Evolutionary conservation across 192 early-diverging fungal genomes (phyloP), one percentile per base, ranked within the genome.

Genomic region (Endogone sp.): DNA sequence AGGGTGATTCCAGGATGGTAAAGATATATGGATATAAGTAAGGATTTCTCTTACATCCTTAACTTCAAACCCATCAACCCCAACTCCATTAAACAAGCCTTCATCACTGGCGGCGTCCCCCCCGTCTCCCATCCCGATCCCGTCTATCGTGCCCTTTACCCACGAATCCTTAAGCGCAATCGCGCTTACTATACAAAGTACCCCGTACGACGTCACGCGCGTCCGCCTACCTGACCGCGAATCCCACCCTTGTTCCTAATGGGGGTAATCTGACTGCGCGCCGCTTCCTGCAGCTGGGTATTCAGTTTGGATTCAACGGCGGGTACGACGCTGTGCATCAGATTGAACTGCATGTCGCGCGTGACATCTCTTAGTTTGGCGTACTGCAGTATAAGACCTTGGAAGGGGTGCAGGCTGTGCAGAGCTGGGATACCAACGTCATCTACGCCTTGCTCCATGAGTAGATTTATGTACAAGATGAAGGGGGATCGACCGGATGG

Each of bases 61-160:
- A 60, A 60, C 62, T 4, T 21, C 49, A 56, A 23, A 23, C n/a
- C 29, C 21, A 28, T 25, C 70, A 85, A 81, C 62, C 89, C 89
- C 1, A 69, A 75, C 25, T 86, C 86, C 23, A 65, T 90, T 32
- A 75, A 85, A 21, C 80, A 83, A 58, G 89, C 85, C 3, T 85
- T 85, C 60, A 89, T 90, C 64, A 88, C 89, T 9, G 89, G 89
- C 29, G 89, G 89, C 31, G 78, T 90, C 26, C 89, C 89, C n/a
- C 65, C 88, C 11, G 73, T 86, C n/a, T 83, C 87, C 29, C 72
- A 72, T 21, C 80, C 88, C 27, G 89, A 90, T 44, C 62, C 71
- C 2, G 89, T 89, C 29, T 89, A 91, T 59, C 73, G 79, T 28
- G 79, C 81, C 2, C 77, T 86, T 1, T 90, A 88, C 71, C 78